A percentile compares a stretch with the other conserved stretches of the same genome.
Evolutionary conservation across 306 rosid species (phyloP).

Genomic region (Sesbania bispinosa): DNA sequence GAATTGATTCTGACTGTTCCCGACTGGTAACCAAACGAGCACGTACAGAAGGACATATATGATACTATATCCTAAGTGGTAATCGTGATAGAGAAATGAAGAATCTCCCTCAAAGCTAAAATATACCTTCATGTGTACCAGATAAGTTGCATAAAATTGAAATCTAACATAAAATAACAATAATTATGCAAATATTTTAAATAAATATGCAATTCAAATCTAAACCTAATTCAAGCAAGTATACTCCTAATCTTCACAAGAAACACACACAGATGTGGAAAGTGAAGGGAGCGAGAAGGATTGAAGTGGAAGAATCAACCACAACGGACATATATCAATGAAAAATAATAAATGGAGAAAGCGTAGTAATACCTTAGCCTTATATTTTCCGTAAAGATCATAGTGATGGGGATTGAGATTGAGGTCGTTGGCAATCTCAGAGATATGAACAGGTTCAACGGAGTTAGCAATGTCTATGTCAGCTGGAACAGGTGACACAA

Average conservation of each 20-base stretch:
- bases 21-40: too few species aligned
- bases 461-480: slow-evolving; percentile 91
- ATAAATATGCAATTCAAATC: neutral
- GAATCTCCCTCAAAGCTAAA: neutral
- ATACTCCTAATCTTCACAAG: too few species aligned
- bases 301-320: too few species aligned
- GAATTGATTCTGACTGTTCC: too few species aligned
- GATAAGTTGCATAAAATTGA: neutral
- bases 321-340: neutral
- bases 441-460: slow-evolving; percentile 76
- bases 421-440: slow-evolving; percentile 69
- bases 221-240: neutral
- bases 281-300: too few species aligned
- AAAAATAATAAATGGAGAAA: neutral
- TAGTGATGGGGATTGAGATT: slow-evolving; percentile 72
- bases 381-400: slow-evolving; percentile 90
- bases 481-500: slow-evolving; percentile 86
- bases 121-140: neutral
- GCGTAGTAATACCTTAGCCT: slow-evolving; percentile 61
- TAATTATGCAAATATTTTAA: neutral
- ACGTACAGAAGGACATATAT: neutral
- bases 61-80: neutral
- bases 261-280: too few species aligned
- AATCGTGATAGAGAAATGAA: neutral
- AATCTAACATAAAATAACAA: neutral